A percentile compares a stretch with the other conserved stretches of the same genome.
phyloP scores from a whole-genome alignment of 768 basidiomycete species.

The Lentinula aciculospora region DNA sequence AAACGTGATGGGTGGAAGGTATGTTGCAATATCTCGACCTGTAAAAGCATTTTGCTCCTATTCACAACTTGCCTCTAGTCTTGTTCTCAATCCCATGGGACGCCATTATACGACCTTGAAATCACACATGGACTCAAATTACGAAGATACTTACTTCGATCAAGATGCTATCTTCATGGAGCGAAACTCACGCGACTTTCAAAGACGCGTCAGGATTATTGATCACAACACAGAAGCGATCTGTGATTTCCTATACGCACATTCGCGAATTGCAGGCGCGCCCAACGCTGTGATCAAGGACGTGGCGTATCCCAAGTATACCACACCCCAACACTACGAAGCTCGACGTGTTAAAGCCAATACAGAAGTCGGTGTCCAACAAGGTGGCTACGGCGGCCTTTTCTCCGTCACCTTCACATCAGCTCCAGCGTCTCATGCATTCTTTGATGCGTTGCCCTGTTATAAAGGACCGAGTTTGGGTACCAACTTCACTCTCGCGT shows the following conservation, averaged over 20 bases:
- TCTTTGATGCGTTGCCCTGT: conserved; percentile 80
- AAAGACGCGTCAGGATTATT: conserved; percentile 64
- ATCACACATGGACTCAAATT: conserved; percentile 45
- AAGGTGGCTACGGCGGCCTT: conserved; percentile 76
- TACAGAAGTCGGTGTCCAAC: conserved; percentile 23
- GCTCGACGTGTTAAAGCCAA: conserved; percentile 49
- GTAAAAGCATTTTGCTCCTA: background rate
- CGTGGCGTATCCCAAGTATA: conserved; percentile 88
- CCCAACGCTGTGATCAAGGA: conserved; percentile 57
- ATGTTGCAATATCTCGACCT: conserved; percentile 16
- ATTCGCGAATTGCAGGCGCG: conserved; percentile 38
- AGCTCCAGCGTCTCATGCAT: conserved; percentile 59
- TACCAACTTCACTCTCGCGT: conserved; percentile 94
- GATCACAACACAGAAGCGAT: conserved; percentile 79
- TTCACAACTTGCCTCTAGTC: conserved; percentile 34
- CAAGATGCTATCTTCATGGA: conserved; percentile 97
- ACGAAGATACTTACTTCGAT: conserved; percentile 83
- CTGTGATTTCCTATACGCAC: conserved; percentile 70
- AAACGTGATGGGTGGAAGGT: conserved; percentile 99
- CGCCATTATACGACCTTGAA: conserved; percentile 68
- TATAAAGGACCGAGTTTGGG: conserved; percentile 90
- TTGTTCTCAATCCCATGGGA: conserved; percentile 80
- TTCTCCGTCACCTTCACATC: conserved; percentile 86
- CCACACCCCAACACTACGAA: conserved; percentile 66
- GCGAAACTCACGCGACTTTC: conserved; percentile 94